phyloP scores from a whole-genome alignment of 352 stramenopile species.

The Globisporangium okanoganense region DNA sequence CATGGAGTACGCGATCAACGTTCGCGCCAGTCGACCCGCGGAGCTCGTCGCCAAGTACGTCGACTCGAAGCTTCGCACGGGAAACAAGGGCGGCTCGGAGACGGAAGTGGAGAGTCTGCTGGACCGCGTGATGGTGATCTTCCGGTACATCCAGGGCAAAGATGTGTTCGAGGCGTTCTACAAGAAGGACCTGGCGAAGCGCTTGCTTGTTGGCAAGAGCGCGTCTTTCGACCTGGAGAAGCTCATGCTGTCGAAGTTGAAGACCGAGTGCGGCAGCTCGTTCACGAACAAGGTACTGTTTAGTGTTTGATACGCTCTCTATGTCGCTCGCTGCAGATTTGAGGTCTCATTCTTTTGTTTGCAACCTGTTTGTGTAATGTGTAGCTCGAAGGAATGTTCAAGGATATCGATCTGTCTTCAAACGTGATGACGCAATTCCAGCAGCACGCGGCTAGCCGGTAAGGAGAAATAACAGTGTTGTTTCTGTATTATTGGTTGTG shows the following conservation, averaged over 20 bases:
- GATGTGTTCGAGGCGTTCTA: constrained; percentile 99
- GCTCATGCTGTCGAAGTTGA: constrained; percentile 96
- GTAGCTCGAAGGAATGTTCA: constrained; percentile 99
- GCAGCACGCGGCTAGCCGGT: constrained; percentile 75
- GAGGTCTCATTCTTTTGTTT: background rate
- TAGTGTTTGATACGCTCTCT: background rate
- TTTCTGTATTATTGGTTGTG: background rate
- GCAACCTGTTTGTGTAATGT: background rate
- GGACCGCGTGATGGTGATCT: constrained; percentile 94
- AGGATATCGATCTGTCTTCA: constrained; percentile 96
- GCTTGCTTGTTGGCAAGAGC: constrained; percentile 90
- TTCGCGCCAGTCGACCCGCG: constrained; percentile 75
- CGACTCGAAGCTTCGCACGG: constrained; percentile 84
- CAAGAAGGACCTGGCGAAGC: constrained; percentile 97
- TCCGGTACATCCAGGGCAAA: constrained; percentile 96
- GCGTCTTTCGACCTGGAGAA: constrained; percentile 95
- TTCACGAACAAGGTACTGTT: constrained; percentile 94
- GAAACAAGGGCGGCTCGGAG: constrained; percentile 83
- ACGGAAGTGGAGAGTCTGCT: constrained; percentile 85
- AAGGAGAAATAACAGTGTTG: constrained; percentile 7
- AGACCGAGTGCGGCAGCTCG: constrained; percentile 96
- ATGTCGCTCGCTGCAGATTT: background rate
- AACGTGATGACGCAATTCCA: constrained; percentile 94
- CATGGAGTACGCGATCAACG: constrained; percentile 90
- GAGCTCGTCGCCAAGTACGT: constrained; percentile 92